Percentiles rank a stretch among this genome's conserved stretches.
Evolutionary conservation across 345 rosid species (phyloP).

Genomic region (Draba incana): DNA sequence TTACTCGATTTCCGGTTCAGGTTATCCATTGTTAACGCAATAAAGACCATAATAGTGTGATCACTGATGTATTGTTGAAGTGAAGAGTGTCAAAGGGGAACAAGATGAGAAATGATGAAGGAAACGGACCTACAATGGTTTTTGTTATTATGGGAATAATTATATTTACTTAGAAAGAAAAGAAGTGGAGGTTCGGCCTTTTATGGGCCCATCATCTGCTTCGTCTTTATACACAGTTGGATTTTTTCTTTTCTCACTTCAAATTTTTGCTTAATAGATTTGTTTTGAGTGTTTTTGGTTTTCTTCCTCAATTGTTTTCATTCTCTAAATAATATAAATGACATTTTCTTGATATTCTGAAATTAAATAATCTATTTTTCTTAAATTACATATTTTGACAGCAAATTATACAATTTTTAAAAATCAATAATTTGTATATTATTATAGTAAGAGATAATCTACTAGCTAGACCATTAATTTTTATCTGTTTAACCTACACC

Average conservation of each 20-base stretch:
- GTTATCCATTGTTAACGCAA: not conserved
- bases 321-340: slow-evolving; percentile 1
- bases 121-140: slow-evolving; percentile 27
- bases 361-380: not conserved
- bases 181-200: slow-evolving; percentile 38
- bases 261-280: slow-evolving; percentile 14
- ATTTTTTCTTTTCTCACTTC: slow-evolving; percentile 33
- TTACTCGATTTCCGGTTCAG: too few species aligned
- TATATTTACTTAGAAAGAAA: slow-evolving; percentile 1
- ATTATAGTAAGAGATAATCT: not conserved
- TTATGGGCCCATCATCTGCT: slow-evolving; percentile 29
- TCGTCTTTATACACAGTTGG: slow-evolving; percentile 32
- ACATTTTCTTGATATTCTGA: not conserved
- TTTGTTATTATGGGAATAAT: slow-evolving; percentile 13
- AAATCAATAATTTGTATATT: too few species aligned
- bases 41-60: slow-evolving; percentile 4
- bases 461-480: not conserved
- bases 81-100: slow-evolving; percentile 10
- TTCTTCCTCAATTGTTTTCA: slow-evolving; percentile 1
- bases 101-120: slow-evolving; percentile 15
- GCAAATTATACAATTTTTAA: not conserved
- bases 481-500: not conserved
- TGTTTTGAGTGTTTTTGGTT: not conserved
- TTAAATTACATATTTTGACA: not conserved
- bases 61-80: slow-evolving; percentile 20